These are phyloP conservation scores for Peronosclerospora sorghi DNA, from an alignment of 352 stramenopile species.

Conservation along the genomic window DNA sequence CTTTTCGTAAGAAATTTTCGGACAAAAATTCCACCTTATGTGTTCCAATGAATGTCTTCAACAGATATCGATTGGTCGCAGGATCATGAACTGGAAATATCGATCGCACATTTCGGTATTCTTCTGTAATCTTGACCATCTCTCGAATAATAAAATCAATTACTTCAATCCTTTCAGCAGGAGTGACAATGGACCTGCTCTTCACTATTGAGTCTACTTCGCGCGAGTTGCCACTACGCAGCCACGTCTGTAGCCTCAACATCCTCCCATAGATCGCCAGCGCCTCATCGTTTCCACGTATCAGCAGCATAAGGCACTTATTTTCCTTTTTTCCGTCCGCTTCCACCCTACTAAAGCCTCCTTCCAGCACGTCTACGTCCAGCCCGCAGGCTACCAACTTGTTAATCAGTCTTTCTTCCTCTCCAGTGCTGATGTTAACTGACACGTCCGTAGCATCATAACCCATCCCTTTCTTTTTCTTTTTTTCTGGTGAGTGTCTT, in stretches of 20 bases:
- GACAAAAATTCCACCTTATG: constrained; percentile 58
- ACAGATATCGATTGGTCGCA: constrained; percentile 53
- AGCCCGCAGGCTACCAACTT: constrained; percentile 50
- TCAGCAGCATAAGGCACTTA: constrained; percentile 65
- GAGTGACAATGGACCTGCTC: constrained; percentile 47
- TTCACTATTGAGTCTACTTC: constrained; percentile 57
- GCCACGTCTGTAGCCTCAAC: constrained; percentile 65
- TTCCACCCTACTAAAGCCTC: constrained; percentile 44
- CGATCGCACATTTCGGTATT: constrained; percentile 41
- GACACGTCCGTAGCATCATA: constrained; percentile 5
- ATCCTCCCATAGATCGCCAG: constrained; percentile 44
- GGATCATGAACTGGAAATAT: constrained; percentile 77
- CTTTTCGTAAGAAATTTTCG: constrained; percentile 40
- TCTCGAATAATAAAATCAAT: constrained; percentile 78
- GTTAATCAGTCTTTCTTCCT: constrained; percentile 41
- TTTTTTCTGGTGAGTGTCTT: constrained; percentile 15
- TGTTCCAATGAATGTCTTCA: constrained; percentile 62
- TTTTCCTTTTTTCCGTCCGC: constrained; percentile 27
- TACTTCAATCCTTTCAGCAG: constrained; percentile 68
- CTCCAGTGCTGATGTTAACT: constrained; percentile 9
- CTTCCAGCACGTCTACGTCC: constrained; percentile 63
- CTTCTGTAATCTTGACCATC: constrained; percentile 46
- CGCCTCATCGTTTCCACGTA: constrained; percentile 56
- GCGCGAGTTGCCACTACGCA: constrained; percentile 58
- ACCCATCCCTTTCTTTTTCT: constrained; percentile 3